Base-by-base conservation (phyloP, 2,329 filamentous ascomycete species). In the Penicillium corylophilum region DNA sequence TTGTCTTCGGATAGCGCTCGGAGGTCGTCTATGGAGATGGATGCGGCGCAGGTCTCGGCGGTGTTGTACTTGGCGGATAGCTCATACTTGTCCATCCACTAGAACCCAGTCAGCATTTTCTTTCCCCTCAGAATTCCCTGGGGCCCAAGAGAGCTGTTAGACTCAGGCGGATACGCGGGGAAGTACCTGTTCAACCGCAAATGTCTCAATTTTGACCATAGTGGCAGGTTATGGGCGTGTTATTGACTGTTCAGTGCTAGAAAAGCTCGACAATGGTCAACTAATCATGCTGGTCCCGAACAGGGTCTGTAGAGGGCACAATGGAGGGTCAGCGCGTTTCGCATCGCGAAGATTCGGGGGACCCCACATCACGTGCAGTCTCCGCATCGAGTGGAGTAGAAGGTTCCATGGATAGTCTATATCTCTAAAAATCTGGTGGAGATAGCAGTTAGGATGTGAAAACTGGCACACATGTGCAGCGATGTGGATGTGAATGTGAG, bases 111-210 rank as follows among this genome's bases (percentile, higher is more conserved):
- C 41, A 62, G 53, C 31, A 28, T 33, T 2, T 10, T 18, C 24
- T 22, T 31, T 31, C 8, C 12, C 29, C n/a, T 38, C 24, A 13
- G 15, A 10, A 24, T n/a, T 23, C 20, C 23, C 24, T 28, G 36
- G 10, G 20, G 16, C 28, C 28, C 33, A 48, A 18, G 9, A 48
- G 15, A 29, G 23, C 28, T 16, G 36, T 35, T 45, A 31, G 40
- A 45, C 39, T 45, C 36, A 36, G 31, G 43, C 43, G 41, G 46
- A 41, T 48, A 57, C 85, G 55, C 51, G 58, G 56, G 60, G 56
- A 72, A 71, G 59, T 76, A 84, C 84, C 69, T 85, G 78, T 73
- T 95, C 90, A 8, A 94, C 88, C 13, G 70, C 72, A 50, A 77
- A 77, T 20, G 68, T 62, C 44, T 71, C 64, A 44, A 76, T 62